Base-by-base conservation (phyloP, 1,139 yeast species). In the Suhomyces maxii region DNA sequence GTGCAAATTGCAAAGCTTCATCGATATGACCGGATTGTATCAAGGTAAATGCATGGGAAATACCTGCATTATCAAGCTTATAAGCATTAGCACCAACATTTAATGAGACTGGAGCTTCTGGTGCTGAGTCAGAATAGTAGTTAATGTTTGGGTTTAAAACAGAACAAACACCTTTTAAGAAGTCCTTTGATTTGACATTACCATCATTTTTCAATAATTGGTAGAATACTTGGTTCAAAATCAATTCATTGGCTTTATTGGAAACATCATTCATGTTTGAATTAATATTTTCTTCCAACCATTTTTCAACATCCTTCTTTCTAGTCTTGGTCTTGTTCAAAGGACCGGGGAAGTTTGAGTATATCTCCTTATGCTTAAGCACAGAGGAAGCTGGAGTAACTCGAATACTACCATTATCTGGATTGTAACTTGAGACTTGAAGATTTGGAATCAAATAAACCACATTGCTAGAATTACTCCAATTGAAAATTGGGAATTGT, bases 401-500 rank as follows among this genome's bases (percentile, higher is more conserved):
- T 6, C 55, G 52, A 36, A 67, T 44, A 26, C 34, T 45, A 10
- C 54, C 60, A 6, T 36, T 44, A 14, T 36, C 55, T 5, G 31
- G 45, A 26, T 40, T 48, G 47, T 40, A 55, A 10, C 53, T 53
- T 23, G 49, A 51, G 11, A 56, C 50, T n/a, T 50, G 43, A 2
- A 47, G 42, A 11, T 47, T 53, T 4, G 77, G 75, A n/a, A 68
- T 55, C 40, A 74, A 56, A 9, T 55, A 52, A 1, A 63, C 69
- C 9, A 65, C 65, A 30, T 60, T 63, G 36, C 60, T 65, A 6
- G 74, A 63, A 34, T 71, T 67, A 40, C 88, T 79, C 88, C 95
- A 90, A 47, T 79, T 73, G 61, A 89, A 86, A 33, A 90, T 64
- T 0, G 96, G 96, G 63, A 86, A 87, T 61, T 89, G 96, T 47